Percentiles rank a stretch among this genome's conserved stretches.
phyloP scores from a whole-genome alignment of 2,329 filamentous ascomycete genomes.

The Didymella glomerata region DNA sequence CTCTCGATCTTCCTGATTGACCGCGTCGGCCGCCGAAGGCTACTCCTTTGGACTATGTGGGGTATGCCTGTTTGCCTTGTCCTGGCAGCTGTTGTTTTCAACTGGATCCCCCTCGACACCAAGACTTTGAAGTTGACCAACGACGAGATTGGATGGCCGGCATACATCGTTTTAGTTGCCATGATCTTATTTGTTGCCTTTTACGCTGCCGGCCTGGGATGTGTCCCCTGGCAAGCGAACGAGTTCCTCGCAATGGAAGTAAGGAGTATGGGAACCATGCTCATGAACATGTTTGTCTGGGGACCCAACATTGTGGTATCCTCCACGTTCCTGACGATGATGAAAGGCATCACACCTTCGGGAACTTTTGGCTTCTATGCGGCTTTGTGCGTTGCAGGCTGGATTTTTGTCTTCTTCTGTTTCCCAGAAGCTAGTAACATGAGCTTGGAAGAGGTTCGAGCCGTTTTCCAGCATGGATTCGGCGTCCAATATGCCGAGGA shows the following conservation, averaged over 20 bases:
- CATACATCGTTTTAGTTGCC: conserved; percentile 52
- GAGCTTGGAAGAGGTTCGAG: too few species aligned
- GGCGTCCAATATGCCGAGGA: too few species aligned
- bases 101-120: conserved; percentile 58
- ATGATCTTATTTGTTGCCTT: conserved; percentile 55
- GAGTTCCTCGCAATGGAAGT: conserved; percentile 61
- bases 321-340: conserved; percentile 61
- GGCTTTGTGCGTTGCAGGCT: conserved; percentile 59
- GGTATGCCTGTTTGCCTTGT: conserved; percentile 57
- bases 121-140: conserved; percentile 52
- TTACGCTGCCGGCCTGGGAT: conserved; percentile 58
- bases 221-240: conserved; percentile 58
- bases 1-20: conserved; percentile 60
- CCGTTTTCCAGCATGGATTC: too few species aligned
- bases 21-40: conserved; percentile 55
- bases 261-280: conserved; percentile 59
- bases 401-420: conserved; percentile 59
- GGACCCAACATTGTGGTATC: conserved; percentile 55
- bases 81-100: conserved; percentile 56
- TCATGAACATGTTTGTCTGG: conserved; percentile 56
- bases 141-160: conserved; percentile 46
- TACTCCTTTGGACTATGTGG: conserved; percentile 56
- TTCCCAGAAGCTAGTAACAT: conserved; percentile 61
- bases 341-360: conserved; percentile 60
- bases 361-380: conserved; percentile 64